Evolutionary conservation across 2,329 filamentous ascomycete species (phyloP).

Genomic region (Sphaerulina vaccinii): DNA sequence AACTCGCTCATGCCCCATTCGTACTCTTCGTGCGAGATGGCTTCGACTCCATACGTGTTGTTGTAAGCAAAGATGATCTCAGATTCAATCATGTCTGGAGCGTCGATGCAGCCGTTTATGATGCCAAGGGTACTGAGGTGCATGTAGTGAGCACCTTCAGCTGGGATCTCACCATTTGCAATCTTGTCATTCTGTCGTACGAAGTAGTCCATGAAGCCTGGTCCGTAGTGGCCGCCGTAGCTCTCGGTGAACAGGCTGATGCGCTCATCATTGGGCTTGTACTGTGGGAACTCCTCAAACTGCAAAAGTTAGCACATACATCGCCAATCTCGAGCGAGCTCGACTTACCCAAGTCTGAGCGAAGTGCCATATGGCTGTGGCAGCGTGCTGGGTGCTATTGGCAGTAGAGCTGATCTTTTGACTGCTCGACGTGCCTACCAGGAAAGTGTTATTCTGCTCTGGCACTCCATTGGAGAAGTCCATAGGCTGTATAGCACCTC

Average conservation of each 20-base stretch:
- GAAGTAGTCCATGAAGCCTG: constrained; percentile 57
- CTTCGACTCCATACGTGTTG: constrained; percentile 58
- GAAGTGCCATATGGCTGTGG: constrained; percentile 60
- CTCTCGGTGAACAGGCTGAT: constrained; percentile 68
- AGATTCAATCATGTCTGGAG: constrained; percentile 44
- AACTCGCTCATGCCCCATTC: constrained; percentile 43
- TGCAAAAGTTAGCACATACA: not conserved
- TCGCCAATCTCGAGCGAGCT: not conserved
- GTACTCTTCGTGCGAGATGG: constrained; percentile 51
- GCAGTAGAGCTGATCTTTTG: constrained; percentile 40
- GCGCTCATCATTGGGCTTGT: constrained; percentile 46
- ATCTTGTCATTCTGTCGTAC: constrained; percentile 58
- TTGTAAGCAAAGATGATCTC: constrained; percentile 48
- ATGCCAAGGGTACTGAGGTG: constrained; percentile 54
- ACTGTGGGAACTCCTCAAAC: constrained; percentile 42
- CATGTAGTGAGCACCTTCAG: constrained; percentile 43
- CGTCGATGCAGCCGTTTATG: constrained; percentile 58
- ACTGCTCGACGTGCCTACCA: constrained; percentile 60
- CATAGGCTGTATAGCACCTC: constrained; percentile 15
- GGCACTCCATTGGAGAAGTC: constrained; percentile 40
- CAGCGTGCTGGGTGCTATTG: constrained; percentile 35
- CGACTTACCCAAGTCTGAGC: constrained; percentile 47
- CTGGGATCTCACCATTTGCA: constrained; percentile 45
- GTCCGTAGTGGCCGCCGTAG: constrained; percentile 60
- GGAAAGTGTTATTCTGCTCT: constrained; percentile 33